These are phyloP conservation scores for Nepenthes mirabilis DNA, from an alignment of 148 eudicot genomes.

Conservation along the genomic window DNA sequence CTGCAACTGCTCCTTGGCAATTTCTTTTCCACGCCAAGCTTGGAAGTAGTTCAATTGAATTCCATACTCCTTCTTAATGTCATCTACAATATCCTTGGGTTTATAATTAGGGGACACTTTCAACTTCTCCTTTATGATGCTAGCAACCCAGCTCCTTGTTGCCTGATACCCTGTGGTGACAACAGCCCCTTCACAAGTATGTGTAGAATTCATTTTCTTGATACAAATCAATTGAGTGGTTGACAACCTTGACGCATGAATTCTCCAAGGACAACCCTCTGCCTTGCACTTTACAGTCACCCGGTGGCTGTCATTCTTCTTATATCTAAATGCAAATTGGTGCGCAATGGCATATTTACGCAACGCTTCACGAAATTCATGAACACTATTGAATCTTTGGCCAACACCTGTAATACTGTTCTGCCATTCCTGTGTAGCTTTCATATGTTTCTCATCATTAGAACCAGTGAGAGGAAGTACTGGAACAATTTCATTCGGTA, in stretches of 20 bases:
- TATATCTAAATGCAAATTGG: slow-evolving; percentile 82
- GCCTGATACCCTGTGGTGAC: slow-evolving; percentile 66
- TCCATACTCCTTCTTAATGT: slow-evolving; percentile 83
- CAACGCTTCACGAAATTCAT: slow-evolving; percentile 79
- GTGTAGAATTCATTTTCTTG: slow-evolving; percentile 75
- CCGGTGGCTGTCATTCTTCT: slow-evolving; percentile 92
- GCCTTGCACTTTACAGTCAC: slow-evolving; percentile 95
- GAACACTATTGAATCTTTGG: slow-evolving; percentile 79
- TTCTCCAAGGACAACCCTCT: slow-evolving; percentile 95
- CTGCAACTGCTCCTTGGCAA: slow-evolving; percentile 93
- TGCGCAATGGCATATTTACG: slow-evolving; percentile 80
- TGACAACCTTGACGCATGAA: slow-evolving; percentile 88
- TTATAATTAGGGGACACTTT: slow-evolving; percentile 70
- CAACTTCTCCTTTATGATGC: slow-evolving; percentile 81
- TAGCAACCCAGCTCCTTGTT: slow-evolving; percentile 94
- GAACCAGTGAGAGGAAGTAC: slow-evolving; percentile 21
- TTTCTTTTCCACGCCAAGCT: slow-evolving; percentile 98
- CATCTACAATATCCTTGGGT: slow-evolving; percentile 90
- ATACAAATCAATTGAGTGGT: slow-evolving; percentile 85
- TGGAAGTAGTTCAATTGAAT: slow-evolving; percentile 82
- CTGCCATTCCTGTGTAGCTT: slow-evolving; percentile 85
- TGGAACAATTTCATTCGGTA: slow-evolving; percentile 27
- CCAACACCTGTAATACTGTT: slow-evolving; percentile 86
- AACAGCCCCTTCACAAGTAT: slow-evolving; percentile 80
- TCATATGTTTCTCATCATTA: slow-evolving; percentile 53